Evolutionary conservation across 2,329 filamentous ascomycete genomes (phyloP).

Genomic region (Colletotrichum spinosum): DNA sequence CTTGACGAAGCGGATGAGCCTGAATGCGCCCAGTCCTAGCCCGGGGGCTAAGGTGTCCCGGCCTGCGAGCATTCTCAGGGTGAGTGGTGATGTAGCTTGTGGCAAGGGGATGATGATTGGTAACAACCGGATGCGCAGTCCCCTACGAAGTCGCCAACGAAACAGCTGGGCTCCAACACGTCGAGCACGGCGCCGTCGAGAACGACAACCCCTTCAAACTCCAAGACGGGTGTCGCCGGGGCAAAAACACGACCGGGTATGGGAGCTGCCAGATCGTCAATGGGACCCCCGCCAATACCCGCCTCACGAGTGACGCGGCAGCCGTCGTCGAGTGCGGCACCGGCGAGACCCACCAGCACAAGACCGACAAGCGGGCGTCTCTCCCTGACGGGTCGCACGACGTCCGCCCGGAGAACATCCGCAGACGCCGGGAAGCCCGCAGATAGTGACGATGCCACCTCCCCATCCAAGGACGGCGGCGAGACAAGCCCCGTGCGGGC

Average conservation of each 20-base stretch:
- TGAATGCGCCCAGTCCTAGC: conserved; percentile 79
- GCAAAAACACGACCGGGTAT: conserved; percentile 67
- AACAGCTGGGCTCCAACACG: conserved; percentile 69
- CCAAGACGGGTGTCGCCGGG: conserved; percentile 56
- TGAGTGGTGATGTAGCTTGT: conserved; percentile 44
- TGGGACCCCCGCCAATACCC: conserved; percentile 73
- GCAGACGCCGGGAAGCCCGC: conserved; percentile 56
- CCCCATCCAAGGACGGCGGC: conserved; percentile 63
- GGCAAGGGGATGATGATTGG: neutral
- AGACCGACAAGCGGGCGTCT: conserved; percentile 56
- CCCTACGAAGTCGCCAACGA: conserved; percentile 83
- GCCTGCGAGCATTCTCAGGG: conserved; percentile 67
- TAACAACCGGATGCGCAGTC: conserved; percentile 61
- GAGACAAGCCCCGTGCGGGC: conserved; percentile 64
- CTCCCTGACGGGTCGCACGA: conserved; percentile 51
- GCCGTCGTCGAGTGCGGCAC: conserved; percentile 55
- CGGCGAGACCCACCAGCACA: conserved; percentile 43
- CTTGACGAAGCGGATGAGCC: conserved; percentile 72
- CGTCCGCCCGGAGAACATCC: conserved; percentile 58
- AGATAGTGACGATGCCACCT: conserved; percentile 53
- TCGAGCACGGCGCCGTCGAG: conserved; percentile 71
- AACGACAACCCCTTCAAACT: conserved; percentile 73
- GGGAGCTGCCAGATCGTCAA: conserved; percentile 69
- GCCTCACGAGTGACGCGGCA: conserved; percentile 56
- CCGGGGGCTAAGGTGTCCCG: conserved; percentile 70